Evolutionary conservation across 2,329 filamentous ascomycete species (phyloP), one percentile per base, ranked within the genome.

Genomic region (Epichloe bromicola): DNA sequence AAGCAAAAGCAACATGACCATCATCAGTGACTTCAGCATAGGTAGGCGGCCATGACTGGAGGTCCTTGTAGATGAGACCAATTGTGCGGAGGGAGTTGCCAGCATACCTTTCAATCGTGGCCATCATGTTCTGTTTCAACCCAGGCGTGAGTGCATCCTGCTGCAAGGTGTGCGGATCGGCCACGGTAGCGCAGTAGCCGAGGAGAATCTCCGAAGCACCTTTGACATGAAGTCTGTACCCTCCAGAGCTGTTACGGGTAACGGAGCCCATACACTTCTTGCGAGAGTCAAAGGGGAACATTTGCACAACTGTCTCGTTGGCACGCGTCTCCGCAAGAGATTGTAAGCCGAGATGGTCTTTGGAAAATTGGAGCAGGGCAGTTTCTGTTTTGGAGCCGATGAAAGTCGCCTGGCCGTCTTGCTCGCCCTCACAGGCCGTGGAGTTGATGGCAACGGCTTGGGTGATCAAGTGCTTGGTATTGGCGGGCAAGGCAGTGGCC

Each of bases 31-130:
- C 54, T 73, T 77, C 37, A n/a, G 37, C 37, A 38, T 38, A n/a
- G 7, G 37, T 4, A 4, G 88, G 88, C 34, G 90, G 89, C 89
- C 89, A 95, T 49, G 79, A 77, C 26, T 86, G 78, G 57, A 93
- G 94, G 59, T 95, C 89, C 51, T 82, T 84, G 67, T 88, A 94
- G 49, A 88, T 74, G 56, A 95, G 77, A 41, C 83, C 87, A 58
- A 95, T 94, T 1, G 89, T 94, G 55, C 89, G 80, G 33, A 95
- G 74, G 88, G 88, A 94, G 17, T 84, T 78, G 26, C 78, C 80
- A 10, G 89, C 89, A 63, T 95, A 95, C 45, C 75, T 78, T 55
- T 83, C 80, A 58, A 95, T 94, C 46, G 88, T 38, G 37, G 37
- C 37, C 37, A 38, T 38, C n/a, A 38, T 14, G 3, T 38, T 38